Conservation (phyloP, 768 basidiomycete species). For the Dacryopinax primogenitus region DNA sequence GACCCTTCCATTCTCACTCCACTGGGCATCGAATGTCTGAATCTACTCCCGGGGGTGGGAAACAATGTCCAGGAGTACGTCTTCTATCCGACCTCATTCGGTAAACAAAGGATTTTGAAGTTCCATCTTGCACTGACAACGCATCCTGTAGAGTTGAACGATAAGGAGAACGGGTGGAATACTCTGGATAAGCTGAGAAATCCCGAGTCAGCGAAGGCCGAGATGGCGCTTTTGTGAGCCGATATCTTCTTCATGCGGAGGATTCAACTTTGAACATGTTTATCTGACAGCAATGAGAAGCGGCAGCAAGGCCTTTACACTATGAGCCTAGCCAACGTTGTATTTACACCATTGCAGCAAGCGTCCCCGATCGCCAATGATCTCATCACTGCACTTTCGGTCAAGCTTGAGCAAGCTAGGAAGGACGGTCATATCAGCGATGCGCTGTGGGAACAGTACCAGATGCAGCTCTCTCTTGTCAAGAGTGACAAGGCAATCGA, state of each 20-base stretch:
- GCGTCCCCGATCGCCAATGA: conserved; percentile 19
- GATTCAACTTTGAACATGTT: background rate
- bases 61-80: conserved; percentile 29
- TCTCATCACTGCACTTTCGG: conserved; percentile 21
- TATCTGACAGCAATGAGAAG: background rate
- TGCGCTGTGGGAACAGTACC: conserved; percentile 32
- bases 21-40: conserved; percentile 19
- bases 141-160: background rate
- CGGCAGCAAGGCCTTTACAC: conserved; percentile 21
- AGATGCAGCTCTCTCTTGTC: conserved; percentile 28
- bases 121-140: background rate
- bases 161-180: background rate
- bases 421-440: conserved; percentile 18
- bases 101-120: background rate
- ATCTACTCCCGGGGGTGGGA: conserved; percentile 31
- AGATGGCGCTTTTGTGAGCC: background rate
- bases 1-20: conserved; percentile 16
- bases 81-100: background rate
- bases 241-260: background rate
- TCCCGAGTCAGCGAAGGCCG: background rate
- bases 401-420: conserved; percentile 19
- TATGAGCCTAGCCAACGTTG: conserved; percentile 22
- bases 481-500: conserved; percentile 17
- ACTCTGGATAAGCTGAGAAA: background rate
- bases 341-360: conserved; percentile 18